Conservation (phyloP, 495 filamentous ascomycete genomes). For the Stereocaulon alpinum region DNA sequence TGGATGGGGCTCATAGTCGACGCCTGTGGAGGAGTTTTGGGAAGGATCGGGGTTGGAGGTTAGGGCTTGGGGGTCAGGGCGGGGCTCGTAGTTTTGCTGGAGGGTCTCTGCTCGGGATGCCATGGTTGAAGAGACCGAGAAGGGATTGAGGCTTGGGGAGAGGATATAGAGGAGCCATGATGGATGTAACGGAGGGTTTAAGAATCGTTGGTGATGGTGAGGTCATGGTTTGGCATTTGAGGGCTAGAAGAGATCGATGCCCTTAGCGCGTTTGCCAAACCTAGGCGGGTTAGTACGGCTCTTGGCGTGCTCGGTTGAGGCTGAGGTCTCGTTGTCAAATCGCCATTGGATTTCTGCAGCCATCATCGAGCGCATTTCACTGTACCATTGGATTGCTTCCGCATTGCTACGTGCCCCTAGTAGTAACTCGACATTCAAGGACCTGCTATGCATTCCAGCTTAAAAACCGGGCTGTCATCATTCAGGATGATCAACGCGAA, state of each 20-base stretch:
- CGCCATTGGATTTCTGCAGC: no score
- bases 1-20: slow-evolving; percentile 38
- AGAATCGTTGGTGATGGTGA: background rate
- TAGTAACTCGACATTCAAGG: no score
- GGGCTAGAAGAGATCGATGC: background rate
- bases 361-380: no score
- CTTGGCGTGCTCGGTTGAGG: no score
- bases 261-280: no score
- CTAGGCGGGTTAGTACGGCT: no score
- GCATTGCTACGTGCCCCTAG: no score
- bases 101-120: slow-evolving; percentile 22
- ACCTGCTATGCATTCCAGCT: no score
- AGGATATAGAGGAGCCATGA: background rate
- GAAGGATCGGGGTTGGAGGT: slow-evolving; percentile 24
- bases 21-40: slow-evolving; percentile 26
- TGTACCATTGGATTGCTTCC: no score
- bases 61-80: slow-evolving; percentile 27
- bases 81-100: slow-evolving; percentile 26
- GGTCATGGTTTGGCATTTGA: background rate
- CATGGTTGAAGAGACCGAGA: slow-evolving; percentile 6
- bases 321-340: no score
- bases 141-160: background rate
- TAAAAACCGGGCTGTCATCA: no score
- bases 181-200: background rate
- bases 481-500: no score